Conservation (phyloP, 805 yeast species). For the Lipomyces chichibuensis region DNA sequence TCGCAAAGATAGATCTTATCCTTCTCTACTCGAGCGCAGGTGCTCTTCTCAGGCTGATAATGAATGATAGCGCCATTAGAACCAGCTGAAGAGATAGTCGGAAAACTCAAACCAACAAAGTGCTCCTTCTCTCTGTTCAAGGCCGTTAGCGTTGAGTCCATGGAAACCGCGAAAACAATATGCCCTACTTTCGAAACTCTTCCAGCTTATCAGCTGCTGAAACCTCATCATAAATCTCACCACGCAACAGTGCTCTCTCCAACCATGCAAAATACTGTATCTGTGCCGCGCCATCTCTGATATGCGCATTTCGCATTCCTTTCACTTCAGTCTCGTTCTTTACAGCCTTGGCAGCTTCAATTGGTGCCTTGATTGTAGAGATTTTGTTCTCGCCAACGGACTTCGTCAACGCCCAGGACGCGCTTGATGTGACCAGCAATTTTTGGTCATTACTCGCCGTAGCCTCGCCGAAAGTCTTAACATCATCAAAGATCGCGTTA, state of each 20-base stretch:
- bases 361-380: constrained; percentile 53
- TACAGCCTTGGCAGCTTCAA: constrained; percentile 68
- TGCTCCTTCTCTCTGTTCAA: constrained; percentile 40
- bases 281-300: constrained; percentile 79
- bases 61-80: constrained; percentile 79
- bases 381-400: constrained; percentile 50
- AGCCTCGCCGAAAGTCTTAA: constrained; percentile 13
- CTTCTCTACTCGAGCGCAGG: constrained; percentile 64
- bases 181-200: constrained; percentile 45
- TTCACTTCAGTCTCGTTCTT: constrained; percentile 73
- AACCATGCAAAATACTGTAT: constrained; percentile 82
- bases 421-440: constrained; percentile 57
- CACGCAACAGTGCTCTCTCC: constrained; percentile 55
- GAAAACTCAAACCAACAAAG: constrained; percentile 65
- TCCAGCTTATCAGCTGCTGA: constrained; percentile 60
- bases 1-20: constrained; percentile 75
- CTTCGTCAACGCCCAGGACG: constrained; percentile 70
- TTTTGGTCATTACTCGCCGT: constrained; percentile 41
- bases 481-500: constrained; percentile 32
- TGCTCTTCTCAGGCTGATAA: constrained; percentile 63
- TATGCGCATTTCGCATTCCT: constrained; percentile 76
- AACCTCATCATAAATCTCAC: constrained; percentile 56
- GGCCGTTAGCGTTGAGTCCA: not conserved
- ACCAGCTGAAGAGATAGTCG: constrained; percentile 75
- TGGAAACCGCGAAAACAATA: not conserved